These are phyloP conservation scores for Talaromyces wortmannii DNA, from an alignment of 495 filamentous ascomycete genomes.

Conservation along the genomic window DNA sequence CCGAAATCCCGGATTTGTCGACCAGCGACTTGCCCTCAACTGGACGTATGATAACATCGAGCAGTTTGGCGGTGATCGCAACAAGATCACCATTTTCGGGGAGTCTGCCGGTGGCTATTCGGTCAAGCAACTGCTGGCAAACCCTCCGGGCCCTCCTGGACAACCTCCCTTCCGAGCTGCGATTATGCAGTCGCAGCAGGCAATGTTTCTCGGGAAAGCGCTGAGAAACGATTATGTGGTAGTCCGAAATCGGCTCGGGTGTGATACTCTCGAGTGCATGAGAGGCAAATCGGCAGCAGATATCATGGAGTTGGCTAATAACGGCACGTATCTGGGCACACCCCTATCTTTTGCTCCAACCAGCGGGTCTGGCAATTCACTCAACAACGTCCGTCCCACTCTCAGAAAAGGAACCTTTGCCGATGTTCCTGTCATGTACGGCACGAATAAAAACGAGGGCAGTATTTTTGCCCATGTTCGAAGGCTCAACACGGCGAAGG, in stretches of 20 bases:
- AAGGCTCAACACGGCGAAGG: background rate
- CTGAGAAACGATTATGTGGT: background rate
- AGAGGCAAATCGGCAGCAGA: background rate
- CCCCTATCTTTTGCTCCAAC: background rate
- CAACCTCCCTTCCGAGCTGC: conserved; percentile 16
- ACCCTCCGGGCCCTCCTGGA: conserved; percentile 4
- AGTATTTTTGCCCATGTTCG: conserved; percentile 24
- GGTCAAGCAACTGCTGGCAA: conserved; percentile 11
- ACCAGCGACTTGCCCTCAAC: conserved; percentile 28
- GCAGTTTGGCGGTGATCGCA: conserved; percentile 25
- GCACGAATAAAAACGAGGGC: conserved; percentile 45
- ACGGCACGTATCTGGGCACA: background rate
- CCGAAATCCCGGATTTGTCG: conserved; percentile 23
- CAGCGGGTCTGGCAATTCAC: background rate
- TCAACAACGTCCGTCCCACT: background rate
- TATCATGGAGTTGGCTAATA: background rate
- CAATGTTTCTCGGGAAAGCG: background rate
- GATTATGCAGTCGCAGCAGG: conserved; percentile 18
- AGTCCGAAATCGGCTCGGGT: background rate
- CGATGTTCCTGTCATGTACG: conserved; percentile 40
- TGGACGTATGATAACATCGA: conserved; percentile 26
- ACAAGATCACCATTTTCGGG: conserved; percentile 11
- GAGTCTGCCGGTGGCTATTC: conserved; percentile 17
- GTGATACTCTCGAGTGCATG: background rate
- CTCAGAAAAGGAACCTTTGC: conserved; percentile 18